phyloP scores from a whole-genome alignment of 441 rosid genomes.

The Eruca vesicaria region DNA sequence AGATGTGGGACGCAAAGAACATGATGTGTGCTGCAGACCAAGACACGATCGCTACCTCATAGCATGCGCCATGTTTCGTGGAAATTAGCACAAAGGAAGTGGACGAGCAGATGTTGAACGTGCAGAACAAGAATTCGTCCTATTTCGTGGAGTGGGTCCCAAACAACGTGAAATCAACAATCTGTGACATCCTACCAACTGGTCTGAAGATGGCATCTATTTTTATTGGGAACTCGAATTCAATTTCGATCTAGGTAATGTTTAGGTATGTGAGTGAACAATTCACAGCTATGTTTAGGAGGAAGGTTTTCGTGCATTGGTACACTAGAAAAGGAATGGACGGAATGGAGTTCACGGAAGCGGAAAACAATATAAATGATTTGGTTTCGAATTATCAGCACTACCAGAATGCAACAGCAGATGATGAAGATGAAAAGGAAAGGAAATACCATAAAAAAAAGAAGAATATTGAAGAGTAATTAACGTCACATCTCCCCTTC shows the following conservation, averaged over 20 bases:
- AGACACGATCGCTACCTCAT: constrained; percentile 85
- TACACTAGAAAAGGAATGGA: constrained; percentile 63
- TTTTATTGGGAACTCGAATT: constrained; percentile 59
- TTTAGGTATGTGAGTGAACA: constrained; percentile 59
- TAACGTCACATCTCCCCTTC: not conserved
- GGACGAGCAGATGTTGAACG: constrained; percentile 62
- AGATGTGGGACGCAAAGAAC: constrained; percentile 44
- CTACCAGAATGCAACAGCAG: constrained; percentile 24
- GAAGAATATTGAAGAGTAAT: constrained; percentile 23
- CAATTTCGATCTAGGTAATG: constrained; percentile 61
- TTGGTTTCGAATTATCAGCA: constrained; percentile 23
- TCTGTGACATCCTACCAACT: constrained; percentile 54
- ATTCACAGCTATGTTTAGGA: constrained; percentile 66
- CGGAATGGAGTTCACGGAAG: constrained; percentile 56
- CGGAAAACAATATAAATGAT: constrained; percentile 58
- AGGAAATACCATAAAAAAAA: constrained; percentile 40
- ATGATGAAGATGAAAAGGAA: constrained; percentile 31
- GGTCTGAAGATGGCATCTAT: constrained; percentile 59
- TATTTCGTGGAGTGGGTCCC: constrained; percentile 66
- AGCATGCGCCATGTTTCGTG: constrained; percentile 85
- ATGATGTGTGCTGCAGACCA: constrained; percentile 28
- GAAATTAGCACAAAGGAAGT: constrained; percentile 72
- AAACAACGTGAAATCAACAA: constrained; percentile 58
- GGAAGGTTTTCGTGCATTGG: constrained; percentile 59
- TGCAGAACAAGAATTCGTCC: constrained; percentile 64